Evolutionary conservation across 805 yeast genomes (phyloP), one percentile per base, ranked within the genome.

Genomic region (Yarrowia sp.): DNA sequence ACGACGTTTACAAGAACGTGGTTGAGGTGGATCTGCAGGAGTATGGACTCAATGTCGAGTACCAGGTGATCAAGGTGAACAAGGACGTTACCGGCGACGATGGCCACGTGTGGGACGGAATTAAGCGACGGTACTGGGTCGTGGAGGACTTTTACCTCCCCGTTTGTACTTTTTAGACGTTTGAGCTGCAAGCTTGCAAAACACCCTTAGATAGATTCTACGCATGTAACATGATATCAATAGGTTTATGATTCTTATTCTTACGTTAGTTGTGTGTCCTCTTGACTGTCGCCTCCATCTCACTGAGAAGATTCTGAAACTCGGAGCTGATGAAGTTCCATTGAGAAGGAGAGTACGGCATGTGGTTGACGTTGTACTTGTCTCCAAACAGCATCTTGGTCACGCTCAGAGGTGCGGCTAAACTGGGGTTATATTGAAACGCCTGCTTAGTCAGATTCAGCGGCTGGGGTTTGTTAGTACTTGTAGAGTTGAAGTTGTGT

Each of bases 1-100:
- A 89, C 74, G 93, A 93, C 73, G 97, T 94, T 9, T 93, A 94
- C 80, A 88, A 86, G 76, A 84, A 86, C 72, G 87, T 93, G 68
- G 97, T 91, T 4, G 90, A 87, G 70, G 77, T 91, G 68, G 98
- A 93, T 76, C 81, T 93, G 71, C 80, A 81, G 52, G 91, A 89
- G 72, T 92, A 90, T 74, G 98, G 98, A 1, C 79, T 93, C 74
- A 71, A 80, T 42, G 87, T 91, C 67, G 76, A 80, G n/a, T 93
- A 83, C 78, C 76, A 74, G 67, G 63, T 44, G 12, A 70, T 78
- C 58, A 72, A 74, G 15, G 74, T 78, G 14, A 67, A 76, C 1
- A 81, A 80, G 36, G 71, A 72, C 0, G 72, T 71, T 1, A 68
- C 68, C 1, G 43, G 43, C 14, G 60, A 14, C 9, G 67, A 64